Evolutionary conservation across 108 stramenopile species (phyloP), one percentile per base, ranked within the genome.

Genomic region (Schizochytrium sp.): DNA sequence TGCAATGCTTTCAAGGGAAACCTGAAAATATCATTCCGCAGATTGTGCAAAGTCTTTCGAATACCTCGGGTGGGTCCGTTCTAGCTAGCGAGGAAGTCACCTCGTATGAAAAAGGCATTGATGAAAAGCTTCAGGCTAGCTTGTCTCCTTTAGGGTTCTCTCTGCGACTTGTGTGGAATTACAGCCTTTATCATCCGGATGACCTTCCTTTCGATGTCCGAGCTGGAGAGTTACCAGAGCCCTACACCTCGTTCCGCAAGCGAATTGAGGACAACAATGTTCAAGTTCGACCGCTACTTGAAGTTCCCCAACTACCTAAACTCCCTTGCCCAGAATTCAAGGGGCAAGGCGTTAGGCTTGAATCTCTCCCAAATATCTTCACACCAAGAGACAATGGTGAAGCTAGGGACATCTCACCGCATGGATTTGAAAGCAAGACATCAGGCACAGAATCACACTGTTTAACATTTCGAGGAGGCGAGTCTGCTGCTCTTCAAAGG

Each of bases 161-260:
- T 17, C 76, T 94, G 45, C 61, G 88, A 56, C 89, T 93, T 4
- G 94, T 96, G 4, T 98, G 97, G 97, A 97, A 96, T 53, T 95
- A 96, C 42, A 96, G 96, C 3, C 89, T 98, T 89, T 98, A 97
- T 88, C 94, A 97, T 90, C 92, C 95, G 10, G 88, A 95, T 15
- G 94, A 96, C 88, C 83, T 97, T n/a, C 97, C 97, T 2, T 97
- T 96, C 89, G 61, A 56, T 17, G 46, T 55, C 19, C 41, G 4
- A 47, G 88, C 92, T 38, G 89, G 69, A 3, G 93, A 89, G 40
- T 91, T 96, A 4, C 97, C 97, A 0, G 95, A 96, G 72, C 92
- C 94, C 0, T 97, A 96, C 88, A 99, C 96, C 3, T 95, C 96
- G 5, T 98, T 98, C 89, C 93, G 97, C 41, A 97, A 96, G 76